Evolutionary conservation across 2,329 filamentous ascomycete genomes (phyloP).

Genomic region (Orbilia blumenaviensis): DNA sequence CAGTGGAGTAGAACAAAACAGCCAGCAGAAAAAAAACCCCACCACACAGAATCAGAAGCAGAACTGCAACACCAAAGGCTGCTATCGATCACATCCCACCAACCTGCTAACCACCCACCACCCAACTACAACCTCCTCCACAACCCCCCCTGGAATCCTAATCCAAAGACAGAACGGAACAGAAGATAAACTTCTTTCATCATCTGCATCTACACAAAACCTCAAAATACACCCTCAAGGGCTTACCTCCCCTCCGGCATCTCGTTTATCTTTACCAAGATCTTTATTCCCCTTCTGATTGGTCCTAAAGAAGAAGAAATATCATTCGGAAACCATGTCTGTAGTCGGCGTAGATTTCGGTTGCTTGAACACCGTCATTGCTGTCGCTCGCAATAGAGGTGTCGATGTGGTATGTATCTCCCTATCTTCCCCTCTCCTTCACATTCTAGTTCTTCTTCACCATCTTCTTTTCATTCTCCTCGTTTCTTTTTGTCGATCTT

Average conservation of each 20-base stretch:
- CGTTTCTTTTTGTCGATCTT: conserved; percentile 52
- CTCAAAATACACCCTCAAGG: no score
- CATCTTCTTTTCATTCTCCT: neutral
- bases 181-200: no score
- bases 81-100: neutral
- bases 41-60: no score
- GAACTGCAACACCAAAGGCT: no score
- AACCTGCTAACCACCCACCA: conserved; percentile 5
- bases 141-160: no score
- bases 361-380: conserved; percentile 95
- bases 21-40: neutral
- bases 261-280: no score
- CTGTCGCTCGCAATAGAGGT: conserved; percentile 96
- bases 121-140: no score
- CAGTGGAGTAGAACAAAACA: no score
- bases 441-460: neutral
- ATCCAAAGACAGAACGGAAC: no score
- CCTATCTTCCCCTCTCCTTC: no score
- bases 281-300: neutral
- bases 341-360: conserved; percentile 84
- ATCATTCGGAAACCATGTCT: conserved; percentile 55
- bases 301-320: no score
- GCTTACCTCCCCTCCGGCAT: neutral
- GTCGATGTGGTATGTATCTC: conserved; percentile 99
- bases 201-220: no score